phyloP scores from a whole-genome alignment of 1,284 basidiomycete species.

The Ceratobasidium sp. region DNA sequence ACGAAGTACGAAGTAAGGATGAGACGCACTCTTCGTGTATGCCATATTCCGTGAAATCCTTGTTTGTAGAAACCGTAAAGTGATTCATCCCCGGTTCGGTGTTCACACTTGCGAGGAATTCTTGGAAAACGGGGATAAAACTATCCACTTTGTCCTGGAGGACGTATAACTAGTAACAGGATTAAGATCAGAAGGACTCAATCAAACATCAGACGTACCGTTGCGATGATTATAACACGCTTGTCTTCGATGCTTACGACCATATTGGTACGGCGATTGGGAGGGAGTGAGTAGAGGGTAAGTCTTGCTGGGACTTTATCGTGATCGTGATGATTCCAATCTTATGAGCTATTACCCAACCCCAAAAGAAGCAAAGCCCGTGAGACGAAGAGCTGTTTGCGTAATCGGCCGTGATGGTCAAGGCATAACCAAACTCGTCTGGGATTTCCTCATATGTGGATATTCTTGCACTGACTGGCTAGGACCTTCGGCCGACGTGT shows the following conservation, averaged over 20 bases:
- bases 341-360: no score
- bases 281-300: no score
- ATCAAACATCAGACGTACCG: background rate
- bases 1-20: background rate
- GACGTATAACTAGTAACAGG: background rate
- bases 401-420: no score
- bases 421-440: no score
- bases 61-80: constrained; percentile 17
- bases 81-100: constrained; percentile 30
- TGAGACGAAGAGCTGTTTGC: no score
- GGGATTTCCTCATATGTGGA: no score
- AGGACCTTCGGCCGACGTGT: background rate
- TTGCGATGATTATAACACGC: constrained; percentile 18
- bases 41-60: constrained; percentile 26
- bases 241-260: background rate
- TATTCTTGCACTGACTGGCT: no score
- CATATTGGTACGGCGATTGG: no score
- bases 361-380: no score
- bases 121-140: constrained; percentile 1
- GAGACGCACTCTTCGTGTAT: constrained; percentile 22
- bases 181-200: background rate
- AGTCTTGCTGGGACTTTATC: no score
- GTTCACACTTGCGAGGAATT: background rate
- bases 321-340: no score
- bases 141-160: background rate